Evolutionary conservation across 2,329 filamentous ascomycete species (phyloP), one percentile per base, ranked within the genome.

Genomic region (Blastomyces emzantsi): DNA sequence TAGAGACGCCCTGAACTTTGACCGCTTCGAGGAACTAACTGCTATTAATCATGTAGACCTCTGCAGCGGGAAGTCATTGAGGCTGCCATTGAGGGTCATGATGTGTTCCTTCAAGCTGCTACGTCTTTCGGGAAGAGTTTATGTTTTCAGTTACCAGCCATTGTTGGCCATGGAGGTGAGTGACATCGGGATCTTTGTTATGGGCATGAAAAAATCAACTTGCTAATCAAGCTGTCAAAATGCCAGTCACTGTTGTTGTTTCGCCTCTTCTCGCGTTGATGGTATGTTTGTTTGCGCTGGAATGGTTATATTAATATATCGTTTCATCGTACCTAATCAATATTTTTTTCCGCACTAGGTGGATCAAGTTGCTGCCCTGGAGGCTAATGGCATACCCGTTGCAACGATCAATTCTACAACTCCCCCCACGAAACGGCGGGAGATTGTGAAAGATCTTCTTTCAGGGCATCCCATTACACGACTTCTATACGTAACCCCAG

Each of bases 101-200:
- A 97, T 87, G 89, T 97, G 54, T 97, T 96, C 72, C 83, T 97
- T 0, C 93, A 97, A 76, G 93, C 93, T 28, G 79, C 79, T 2
- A 81, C 79, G 4, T 81, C 79, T 0, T 97, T 97, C 66, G 94
- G 94, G 51, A 99, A 99, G 74, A 97, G 93, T 1, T 81, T 99
- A 2, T 99, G 94, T 74, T 99, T 97, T 74, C 95, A 99, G 74
- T 79, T 99, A 13, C 95, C 94, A 17, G 90, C 94, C 1, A 87
- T 97, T 41, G 87, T 96, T 63, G 89, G 93, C 70, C 85, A 87
- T 74, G 93, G 93, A 67, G 91, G 90, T 92, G 78, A 71, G 87
- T 83, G 43, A 43, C 47, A 55, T 54, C 39, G 17, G 49, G 8
- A 36, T 52, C 5, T 63, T 19, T 33, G 4, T 33, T 22, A 39